Conservation (phyloP, 2,329 filamentous ascomycete genomes). For the Lomentospora prolificans region DNA sequence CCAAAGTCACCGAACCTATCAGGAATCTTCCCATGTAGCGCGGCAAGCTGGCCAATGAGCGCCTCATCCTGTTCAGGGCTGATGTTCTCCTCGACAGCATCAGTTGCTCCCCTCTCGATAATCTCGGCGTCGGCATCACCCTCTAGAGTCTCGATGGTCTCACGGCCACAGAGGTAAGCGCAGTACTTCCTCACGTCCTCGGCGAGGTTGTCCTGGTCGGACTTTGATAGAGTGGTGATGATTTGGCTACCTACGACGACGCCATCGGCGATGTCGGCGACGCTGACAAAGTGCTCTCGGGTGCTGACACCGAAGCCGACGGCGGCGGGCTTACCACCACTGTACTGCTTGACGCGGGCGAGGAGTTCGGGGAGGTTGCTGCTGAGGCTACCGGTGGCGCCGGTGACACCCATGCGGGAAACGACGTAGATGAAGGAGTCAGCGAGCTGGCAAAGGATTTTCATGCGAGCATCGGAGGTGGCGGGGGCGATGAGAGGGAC, state of each 20-base stretch:
- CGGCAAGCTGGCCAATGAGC: conserved; percentile 74
- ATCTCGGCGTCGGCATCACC: conserved; percentile 35
- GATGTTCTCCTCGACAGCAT: conserved; percentile 51
- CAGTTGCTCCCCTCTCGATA: conserved; percentile 37
- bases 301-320: conserved; percentile 97
- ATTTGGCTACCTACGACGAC: conserved; percentile 97
- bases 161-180: conserved; percentile 51
- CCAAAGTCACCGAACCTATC: conserved; percentile 92
- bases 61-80: conserved; percentile 41
- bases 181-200: conserved; percentile 82
- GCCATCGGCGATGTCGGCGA: conserved; percentile 77
- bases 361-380: conserved; percentile 73
- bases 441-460: conserved; percentile 87
- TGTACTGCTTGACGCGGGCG: conserved; percentile 81
- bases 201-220: conserved; percentile 45
- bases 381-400: conserved; percentile 75
- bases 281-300: conserved; percentile 80
- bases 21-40: conserved; percentile 70
- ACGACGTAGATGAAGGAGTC: conserved; percentile 99
- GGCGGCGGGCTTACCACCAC: conserved; percentile 79
- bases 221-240: conserved; percentile 66
- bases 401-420: conserved; percentile 92
- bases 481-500: conserved; percentile 93
- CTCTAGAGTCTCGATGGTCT: conserved; percentile 10
- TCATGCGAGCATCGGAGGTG: conserved; percentile 89